phyloP scores from a whole-genome alignment of 177 flowering plant genomes.

The Tripterygium wilfordii region DNA sequence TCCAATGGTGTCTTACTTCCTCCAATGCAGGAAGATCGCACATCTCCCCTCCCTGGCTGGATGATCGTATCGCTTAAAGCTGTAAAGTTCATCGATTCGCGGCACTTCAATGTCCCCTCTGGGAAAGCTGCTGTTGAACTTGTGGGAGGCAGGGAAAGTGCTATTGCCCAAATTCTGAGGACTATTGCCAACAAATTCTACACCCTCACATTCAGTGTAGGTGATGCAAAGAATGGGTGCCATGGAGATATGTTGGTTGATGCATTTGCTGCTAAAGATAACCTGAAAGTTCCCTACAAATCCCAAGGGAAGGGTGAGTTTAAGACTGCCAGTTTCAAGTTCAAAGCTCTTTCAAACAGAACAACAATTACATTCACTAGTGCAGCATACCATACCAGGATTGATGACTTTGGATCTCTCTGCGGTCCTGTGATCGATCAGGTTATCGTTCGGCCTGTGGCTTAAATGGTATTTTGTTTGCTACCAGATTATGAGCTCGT shows the following conservation, averaged over 20 bases:
- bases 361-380: constrained; percentile 86
- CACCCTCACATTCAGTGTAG: constrained; percentile 53
- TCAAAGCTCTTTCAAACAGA: constrained; percentile 44
- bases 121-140: constrained; percentile 71
- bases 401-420: constrained; percentile 63
- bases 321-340: constrained; percentile 41
- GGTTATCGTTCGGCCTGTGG: constrained; percentile 40
- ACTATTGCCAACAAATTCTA: constrained; percentile 57
- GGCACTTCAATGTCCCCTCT: constrained; percentile 70
- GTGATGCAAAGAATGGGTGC: constrained; percentile 84
- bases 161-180: constrained; percentile 75
- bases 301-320: constrained; percentile 64
- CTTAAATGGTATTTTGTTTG: constrained; percentile 1
- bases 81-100: constrained; percentile 64
- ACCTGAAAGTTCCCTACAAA: constrained; percentile 54
- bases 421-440: constrained; percentile 87
- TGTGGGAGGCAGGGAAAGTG: constrained; percentile 85
- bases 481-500: not conserved
- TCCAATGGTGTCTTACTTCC: constrained; percentile 79
- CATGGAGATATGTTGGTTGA: constrained; percentile 88
- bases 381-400: constrained; percentile 72
- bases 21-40: constrained; percentile 58
- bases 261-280: constrained; percentile 68
- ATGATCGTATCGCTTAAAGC: constrained; percentile 89
- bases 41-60: constrained; percentile 95